A percentile compares a stretch with the other conserved stretches of the same genome.
Conservation (phyloP, 441 rosid genomes). For the Populus hybrid region DNA sequence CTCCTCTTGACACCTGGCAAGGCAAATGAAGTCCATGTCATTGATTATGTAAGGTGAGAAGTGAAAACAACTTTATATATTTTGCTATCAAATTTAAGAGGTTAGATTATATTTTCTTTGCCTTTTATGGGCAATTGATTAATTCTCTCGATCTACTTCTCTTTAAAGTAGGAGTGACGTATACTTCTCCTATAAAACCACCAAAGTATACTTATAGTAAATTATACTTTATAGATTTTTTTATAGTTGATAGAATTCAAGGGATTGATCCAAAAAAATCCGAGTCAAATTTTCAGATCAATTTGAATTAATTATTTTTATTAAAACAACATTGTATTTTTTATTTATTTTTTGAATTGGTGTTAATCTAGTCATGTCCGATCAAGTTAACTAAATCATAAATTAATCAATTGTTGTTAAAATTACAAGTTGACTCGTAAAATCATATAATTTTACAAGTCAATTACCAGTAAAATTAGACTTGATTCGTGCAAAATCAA, state of each 20-base stretch:
- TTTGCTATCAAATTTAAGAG: not conserved
- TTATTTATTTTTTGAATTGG: no score
- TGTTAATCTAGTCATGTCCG: accelerated
- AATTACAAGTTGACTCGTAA: no score
- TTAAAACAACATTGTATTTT: no score
- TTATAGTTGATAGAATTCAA: no score
- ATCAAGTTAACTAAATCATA: no score
- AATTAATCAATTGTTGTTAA: accelerated
- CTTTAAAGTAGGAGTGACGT: not conserved
- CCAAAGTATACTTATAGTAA: not conserved
- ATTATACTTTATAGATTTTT: not conserved
- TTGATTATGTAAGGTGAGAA: not conserved
- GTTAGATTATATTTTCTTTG: not conserved
- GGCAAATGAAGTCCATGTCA: not conserved
- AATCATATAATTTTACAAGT: no score
- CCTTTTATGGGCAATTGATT: not conserved
- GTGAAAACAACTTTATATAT: constrained; percentile 6
- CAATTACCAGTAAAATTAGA: no score
- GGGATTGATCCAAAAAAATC: no score
- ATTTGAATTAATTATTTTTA: no score
- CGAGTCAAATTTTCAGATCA: no score
- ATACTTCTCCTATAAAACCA: not conserved
- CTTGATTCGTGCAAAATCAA: no score
- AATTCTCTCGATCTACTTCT: not conserved
- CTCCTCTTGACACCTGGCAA: constrained; percentile 8